Conservation (phyloP, 2,329 filamentous ascomycete species). For the Monilinia fructigena region DNA sequence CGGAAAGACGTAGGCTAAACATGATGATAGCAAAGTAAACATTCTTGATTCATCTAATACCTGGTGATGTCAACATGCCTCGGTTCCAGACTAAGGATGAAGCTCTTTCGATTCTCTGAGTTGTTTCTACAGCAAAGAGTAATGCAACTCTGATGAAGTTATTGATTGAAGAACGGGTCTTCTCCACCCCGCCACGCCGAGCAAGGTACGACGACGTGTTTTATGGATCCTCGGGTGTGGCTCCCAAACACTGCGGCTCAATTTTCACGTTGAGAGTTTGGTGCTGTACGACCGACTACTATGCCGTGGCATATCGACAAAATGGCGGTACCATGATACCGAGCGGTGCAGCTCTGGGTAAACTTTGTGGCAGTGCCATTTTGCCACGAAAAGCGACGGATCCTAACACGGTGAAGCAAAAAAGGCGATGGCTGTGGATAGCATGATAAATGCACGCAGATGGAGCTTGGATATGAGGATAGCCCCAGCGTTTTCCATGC, state of each 20-base stretch:
- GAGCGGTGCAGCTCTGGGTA: neutral
- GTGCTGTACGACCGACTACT: neutral
- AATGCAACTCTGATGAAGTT: neutral
- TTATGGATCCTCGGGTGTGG: slow-evolving; percentile 13
- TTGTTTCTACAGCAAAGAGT: slow-evolving; percentile 8
- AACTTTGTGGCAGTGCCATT: slow-evolving; percentile 1
- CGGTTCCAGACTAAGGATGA: neutral
- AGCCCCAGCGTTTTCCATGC: slow-evolving; percentile 9
- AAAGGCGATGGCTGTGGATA: slow-evolving; percentile 7
- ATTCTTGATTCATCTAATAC: neutral
- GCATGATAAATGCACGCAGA: slow-evolving; percentile 8
- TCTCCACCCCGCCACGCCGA: slow-evolving; percentile 16
- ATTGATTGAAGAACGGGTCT: neutral
- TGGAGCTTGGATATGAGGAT: neutral
- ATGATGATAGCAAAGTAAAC: slow-evolving; percentile 12
- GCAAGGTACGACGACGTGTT: slow-evolving; percentile 19
- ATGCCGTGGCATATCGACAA: neutral
- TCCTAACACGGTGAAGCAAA: neutral
- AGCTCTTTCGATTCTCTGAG: slow-evolving; percentile 9
- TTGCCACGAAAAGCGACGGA: slow-evolving; percentile 11
- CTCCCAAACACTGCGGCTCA: slow-evolving; percentile 10
- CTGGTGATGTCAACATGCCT: slow-evolving; percentile 7
- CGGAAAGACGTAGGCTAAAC: neutral
- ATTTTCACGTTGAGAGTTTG: neutral
- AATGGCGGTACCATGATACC: neutral